Evolutionary conservation across 768 basidiomycete species (phyloP), one percentile per base, ranked within the genome.

Genomic region (Mycena sanguinolenta): DNA sequence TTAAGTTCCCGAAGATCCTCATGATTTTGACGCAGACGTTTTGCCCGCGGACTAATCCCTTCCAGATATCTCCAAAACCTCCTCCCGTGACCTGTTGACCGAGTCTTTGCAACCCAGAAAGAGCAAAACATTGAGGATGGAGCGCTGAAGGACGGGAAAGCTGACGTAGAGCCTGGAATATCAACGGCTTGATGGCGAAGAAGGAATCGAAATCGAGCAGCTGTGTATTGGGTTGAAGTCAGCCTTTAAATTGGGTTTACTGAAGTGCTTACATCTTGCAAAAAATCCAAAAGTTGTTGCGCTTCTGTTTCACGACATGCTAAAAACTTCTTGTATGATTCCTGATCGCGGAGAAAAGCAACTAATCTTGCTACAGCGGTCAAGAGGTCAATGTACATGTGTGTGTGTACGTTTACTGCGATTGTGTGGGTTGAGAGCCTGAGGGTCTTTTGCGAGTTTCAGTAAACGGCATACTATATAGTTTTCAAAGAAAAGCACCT

Each of bases 1-100:
- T 63, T 5, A 5, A 13, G 17, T 63, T 32, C 13, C 27, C 19
- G 36, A 68, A 72, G 9, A 72, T 23, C 36, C 65, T 25, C 70
- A 72, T 65, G n/a, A 69, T 42, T 55, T 74, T 74, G 19, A 74
- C 67, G 2, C 63, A 67, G n/a, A 74, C n/a, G n/a, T n/a, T n/a
- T n/a, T n/a, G n/a, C n/a, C n/a, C n/a, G n/a, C n/a, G n/a, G n/a
- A n/a, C n/a, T n/a, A n/a, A n/a, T n/a, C n/a, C n/a, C n/a, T n/a
- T n/a, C n/a, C n/a, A n/a, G n/a, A n/a, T n/a, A n/a, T n/a, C n/a
- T n/a, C n/a, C n/a, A n/a, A n/a, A n/a, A n/a, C n/a, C n/a, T n/a
- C n/a, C n/a, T n/a, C n/a, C n/a, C n/a, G n/a, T n/a, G n/a, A n/a
- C n/a, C n/a, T n/a, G n/a, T n/a, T n/a, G n/a, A n/a, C n/a, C n/a